Percentiles rank a stretch among this genome's conserved stretches.
Evolutionary conservation across 1,284 basidiomycete species (phyloP).

Genomic region (Puccinia triticina): DNA sequence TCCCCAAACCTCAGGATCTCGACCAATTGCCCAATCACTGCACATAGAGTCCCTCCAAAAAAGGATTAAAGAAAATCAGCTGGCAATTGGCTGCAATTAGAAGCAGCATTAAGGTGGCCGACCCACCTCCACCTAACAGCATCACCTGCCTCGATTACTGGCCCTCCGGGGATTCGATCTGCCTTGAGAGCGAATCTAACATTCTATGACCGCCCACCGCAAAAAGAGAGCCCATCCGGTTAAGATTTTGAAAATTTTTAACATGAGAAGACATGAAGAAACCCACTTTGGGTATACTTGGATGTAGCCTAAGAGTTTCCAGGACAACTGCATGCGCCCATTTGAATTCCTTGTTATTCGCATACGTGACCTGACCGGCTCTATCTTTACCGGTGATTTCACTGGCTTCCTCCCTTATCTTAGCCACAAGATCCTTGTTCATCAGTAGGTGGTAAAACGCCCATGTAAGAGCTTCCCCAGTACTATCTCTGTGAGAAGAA

Average conservation of each 20-base stretch:
- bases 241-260: neutral
- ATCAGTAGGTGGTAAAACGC: conserved; percentile 42
- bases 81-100: neutral
- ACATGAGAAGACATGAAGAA: neutral
- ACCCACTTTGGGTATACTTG: conserved; percentile 51
- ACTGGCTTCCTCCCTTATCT: conserved; percentile 33
- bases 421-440: conserved; percentile 29
- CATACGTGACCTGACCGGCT: conserved; percentile 31
- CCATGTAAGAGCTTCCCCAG: conserved; percentile 47
- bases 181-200: conserved; percentile 47
- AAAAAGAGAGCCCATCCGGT: neutral
- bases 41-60: neutral
- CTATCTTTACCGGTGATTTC: neutral
- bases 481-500: conserved; percentile 31
- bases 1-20: conserved; percentile 54
- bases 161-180: conserved; percentile 55
- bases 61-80: no score
- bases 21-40: conserved; percentile 54
- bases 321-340: conserved; percentile 53
- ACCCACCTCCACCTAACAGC: conserved; percentile 19
- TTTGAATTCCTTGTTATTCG: conserved; percentile 47
- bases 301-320: conserved; percentile 54
- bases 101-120: no score
- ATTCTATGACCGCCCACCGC: conserved; percentile 35
- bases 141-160: conserved; percentile 54